phyloP scores from a whole-genome alignment of 352 stramenopile species.

The Phytophthora melonis region DNA sequence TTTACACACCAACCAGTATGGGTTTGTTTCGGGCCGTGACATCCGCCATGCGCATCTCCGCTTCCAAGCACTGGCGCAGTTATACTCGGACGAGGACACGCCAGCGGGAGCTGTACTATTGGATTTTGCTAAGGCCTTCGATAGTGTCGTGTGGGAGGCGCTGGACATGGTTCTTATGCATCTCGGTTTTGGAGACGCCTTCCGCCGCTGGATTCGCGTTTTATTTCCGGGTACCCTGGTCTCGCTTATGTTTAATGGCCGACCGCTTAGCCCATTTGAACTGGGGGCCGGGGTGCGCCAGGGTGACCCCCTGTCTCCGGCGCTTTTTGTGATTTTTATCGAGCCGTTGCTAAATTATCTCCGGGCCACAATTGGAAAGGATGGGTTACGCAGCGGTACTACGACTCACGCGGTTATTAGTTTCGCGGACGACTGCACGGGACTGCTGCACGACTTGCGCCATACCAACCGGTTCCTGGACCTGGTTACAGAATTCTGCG shows the following conservation, averaged over 20 bases:
- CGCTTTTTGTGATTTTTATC: constrained; percentile 7
- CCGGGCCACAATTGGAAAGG: not conserved
- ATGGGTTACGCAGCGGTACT: not conserved
- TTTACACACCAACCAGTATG: constrained; percentile 19
- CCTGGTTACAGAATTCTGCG: constrained; percentile 11
- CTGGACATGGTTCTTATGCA: constrained; percentile 8
- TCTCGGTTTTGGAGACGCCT: not conserved
- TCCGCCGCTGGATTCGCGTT: constrained; percentile 4
- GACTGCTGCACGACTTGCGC: not conserved
- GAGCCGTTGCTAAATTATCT: constrained; percentile 9
- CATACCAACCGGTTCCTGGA: constrained; percentile 6
- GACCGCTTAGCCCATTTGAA: not conserved
- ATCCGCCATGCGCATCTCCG: constrained; percentile 21
- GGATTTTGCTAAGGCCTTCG: constrained; percentile 19
- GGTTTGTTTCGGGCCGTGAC: not conserved
- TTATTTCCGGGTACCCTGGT: constrained; percentile 8
- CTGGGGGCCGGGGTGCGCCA: constrained; percentile 6
- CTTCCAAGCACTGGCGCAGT: constrained; percentile 24
- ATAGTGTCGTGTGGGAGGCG: constrained; percentile 9
- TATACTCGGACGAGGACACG: not conserved
- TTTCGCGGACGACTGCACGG: constrained; percentile 27
- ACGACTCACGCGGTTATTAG: not conserved
- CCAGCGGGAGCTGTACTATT: constrained; percentile 1
- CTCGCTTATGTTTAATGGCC: constrained; percentile 7
- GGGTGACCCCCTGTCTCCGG: constrained; percentile 8